Evolutionary conservation across 306 rosid genomes (phyloP).

Genomic region (Corylus avellana): DNA sequence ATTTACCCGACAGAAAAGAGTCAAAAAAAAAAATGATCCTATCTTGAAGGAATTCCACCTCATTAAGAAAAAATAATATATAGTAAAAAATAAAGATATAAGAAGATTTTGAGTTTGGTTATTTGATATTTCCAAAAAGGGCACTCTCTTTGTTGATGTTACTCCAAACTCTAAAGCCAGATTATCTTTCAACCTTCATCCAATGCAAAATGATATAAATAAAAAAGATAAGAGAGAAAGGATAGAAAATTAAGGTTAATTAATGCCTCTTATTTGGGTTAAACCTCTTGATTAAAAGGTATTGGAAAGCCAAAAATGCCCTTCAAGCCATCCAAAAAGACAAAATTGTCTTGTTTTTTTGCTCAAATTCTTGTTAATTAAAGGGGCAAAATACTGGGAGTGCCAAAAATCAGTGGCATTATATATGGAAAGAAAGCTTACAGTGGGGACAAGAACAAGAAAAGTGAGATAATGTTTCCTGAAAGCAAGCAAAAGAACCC

Average conservation of each 20-base stretch:
- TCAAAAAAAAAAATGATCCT: too few species aligned
- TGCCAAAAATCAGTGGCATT: background rate
- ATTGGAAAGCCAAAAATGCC: background rate
- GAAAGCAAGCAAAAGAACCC: conserved; percentile 32
- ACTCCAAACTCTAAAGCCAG: background rate
- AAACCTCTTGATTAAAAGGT: too few species aligned
- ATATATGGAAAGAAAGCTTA: conserved; percentile 41
- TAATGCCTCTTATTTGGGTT: background rate
- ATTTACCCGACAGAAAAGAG: too few species aligned
- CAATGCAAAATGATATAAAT: too few species aligned
- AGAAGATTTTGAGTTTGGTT: background rate
- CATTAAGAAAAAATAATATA: too few species aligned
- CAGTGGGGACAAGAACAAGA: conserved; percentile 80
- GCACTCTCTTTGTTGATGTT: background rate
- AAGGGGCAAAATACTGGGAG: background rate
- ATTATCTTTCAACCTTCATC: too few species aligned
- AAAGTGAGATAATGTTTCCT: conserved; percentile 80
- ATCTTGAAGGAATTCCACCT: too few species aligned
- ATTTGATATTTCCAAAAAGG: background rate
- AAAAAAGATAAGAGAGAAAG: background rate
- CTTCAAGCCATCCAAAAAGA: background rate
- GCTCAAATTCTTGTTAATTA: background rate
- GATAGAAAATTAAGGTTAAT: background rate
- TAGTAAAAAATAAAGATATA: background rate
- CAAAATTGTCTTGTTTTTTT: background rate